A percentile compares a stretch with the other conserved stretches of the same genome.
Evolutionary conservation across 1,284 basidiomycete species (phyloP).

Genomic region (Ustilago nuda): DNA sequence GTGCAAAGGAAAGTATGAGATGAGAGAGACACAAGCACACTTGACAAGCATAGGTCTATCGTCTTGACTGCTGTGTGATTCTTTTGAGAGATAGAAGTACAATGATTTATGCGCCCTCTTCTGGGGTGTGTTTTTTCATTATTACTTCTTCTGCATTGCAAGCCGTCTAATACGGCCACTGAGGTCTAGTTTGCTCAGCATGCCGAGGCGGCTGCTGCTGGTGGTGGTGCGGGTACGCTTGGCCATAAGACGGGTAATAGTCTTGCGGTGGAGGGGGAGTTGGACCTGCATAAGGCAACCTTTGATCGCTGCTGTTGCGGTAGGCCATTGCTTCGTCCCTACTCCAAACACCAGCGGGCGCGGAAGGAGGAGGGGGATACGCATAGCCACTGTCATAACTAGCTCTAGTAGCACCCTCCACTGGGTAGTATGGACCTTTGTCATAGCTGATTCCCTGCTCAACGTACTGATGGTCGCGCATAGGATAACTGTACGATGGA

Average conservation of each 20-base stretch:
- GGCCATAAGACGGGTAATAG: background rate
- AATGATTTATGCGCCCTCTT: background rate
- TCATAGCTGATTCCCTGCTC: background rate
- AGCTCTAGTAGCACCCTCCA: background rate
- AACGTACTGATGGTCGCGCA: background rate
- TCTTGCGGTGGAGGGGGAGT: background rate
- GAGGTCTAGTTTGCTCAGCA: background rate
- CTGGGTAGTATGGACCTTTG: background rate
- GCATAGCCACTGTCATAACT: background rate
- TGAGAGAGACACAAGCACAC: too few relatives aligned
- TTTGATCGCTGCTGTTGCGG: background rate
- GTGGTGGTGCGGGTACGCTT: background rate
- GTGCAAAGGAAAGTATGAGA: background rate
- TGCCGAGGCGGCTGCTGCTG: conserved; percentile 2
- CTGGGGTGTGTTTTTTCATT: background rate
- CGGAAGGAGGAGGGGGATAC: background rate
- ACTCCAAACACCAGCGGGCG: background rate
- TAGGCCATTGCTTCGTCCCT: background rate
- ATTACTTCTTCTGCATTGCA: background rate
- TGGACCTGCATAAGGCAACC: background rate
- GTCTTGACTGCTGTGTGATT: background rate
- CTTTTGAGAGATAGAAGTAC: conserved; percentile 26
- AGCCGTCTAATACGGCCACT: conserved; percentile 20
- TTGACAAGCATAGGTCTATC: background rate
- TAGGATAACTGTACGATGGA: conserved; percentile 1